Conservation (phyloP, 2,329 filamentous ascomycete genomes). For the Trichoderma semiorbis region DNA sequence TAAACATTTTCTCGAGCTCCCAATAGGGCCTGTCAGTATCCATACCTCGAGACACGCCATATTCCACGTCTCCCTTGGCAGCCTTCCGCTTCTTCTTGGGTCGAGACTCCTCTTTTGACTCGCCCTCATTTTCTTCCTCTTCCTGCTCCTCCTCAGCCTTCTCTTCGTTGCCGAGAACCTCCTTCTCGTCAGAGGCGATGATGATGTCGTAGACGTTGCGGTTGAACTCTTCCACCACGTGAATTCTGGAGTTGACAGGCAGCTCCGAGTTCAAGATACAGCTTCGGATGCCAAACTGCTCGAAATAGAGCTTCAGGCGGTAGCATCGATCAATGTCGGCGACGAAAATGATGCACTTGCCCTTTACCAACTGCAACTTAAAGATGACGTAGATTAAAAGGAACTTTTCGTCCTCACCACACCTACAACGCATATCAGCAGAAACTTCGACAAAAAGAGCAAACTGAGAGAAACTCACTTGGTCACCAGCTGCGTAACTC, state of each 20-base stretch:
- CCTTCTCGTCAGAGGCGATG: slow-evolving; percentile 90
- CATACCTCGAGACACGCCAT: slow-evolving; percentile 81
- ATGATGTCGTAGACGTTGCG: slow-evolving; percentile 96
- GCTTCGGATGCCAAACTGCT: slow-evolving; percentile 93
- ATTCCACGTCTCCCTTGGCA: slow-evolving; percentile 73
- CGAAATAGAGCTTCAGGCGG: slow-evolving; percentile 87
- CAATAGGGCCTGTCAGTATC: neutral
- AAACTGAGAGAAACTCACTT: slow-evolving; percentile 47
- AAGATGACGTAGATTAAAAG: slow-evolving; percentile 90
- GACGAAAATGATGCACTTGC: slow-evolving; percentile 73
- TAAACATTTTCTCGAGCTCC: neutral
- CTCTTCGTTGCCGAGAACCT: slow-evolving; percentile 68
- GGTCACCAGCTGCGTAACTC: slow-evolving; percentile 82
- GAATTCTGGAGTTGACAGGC: slow-evolving; percentile 86
- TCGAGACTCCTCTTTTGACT: slow-evolving; percentile 26
- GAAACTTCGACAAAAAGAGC: neutral
- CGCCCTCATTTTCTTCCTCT: slow-evolving; percentile 31
- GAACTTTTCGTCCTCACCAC: slow-evolving; percentile 97
- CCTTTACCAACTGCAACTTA: slow-evolving; percentile 89
- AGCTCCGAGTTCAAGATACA: slow-evolving; percentile 93
- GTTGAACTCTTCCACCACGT: slow-evolving; percentile 97
- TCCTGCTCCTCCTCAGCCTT: slow-evolving; percentile 38
- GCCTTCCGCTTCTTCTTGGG: slow-evolving; percentile 41
- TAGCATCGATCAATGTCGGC: slow-evolving; percentile 86
- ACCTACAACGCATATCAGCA: slow-evolving; percentile 44